Evolutionary conservation across 208 protist species (phyloP), one percentile per base, ranked within the genome.

Genomic region (Leishmania braziliensis): DNA sequence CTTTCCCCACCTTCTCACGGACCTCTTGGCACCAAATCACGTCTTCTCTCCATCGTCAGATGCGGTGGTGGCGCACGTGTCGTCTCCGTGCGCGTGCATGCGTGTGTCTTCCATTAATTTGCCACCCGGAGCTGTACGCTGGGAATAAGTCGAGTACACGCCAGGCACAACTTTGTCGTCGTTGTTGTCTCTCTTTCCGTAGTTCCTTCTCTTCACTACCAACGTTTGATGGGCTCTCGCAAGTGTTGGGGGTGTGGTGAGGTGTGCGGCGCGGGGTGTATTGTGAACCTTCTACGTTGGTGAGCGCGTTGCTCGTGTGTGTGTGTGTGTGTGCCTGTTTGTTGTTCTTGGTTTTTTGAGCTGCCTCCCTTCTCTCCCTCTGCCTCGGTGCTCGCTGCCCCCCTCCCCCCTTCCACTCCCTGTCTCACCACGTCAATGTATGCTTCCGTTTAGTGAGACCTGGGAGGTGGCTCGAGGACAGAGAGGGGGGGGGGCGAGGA

Each of bases 211-310:
- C 36, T 72, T 72, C 43, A 72, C 43, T 36, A n/a, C 68, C 39
- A 72, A 53, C 68, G 43, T 29, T 51, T 53, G 23, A 4, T 72
- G 68, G 68, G 68, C 68, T 72, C 46, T 72, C 46, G 68, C 43
- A 72, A 36, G 68, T 23, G 43, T 72, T 72, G 6, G 39, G 2
- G 20, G 43, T 72, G 33, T 48, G 18, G 43, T 48, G 43, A 72
- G 5, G 68, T 3, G 29, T 51, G 68, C 68, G 68, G 12, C 5
- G 18, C 36, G 23, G 23, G 18, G 10, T n/a, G 43, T 72, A 0
- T 26, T 23, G 9, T 5, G 14, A 4, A 53, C 68, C 43, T 18
- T 16, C 5, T 72, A 5, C 68, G 4, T 14, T 29, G 43, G 23
- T 23, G 65, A 3, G 36, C 46, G 20, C 36, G 65, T n/a, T 46